Evolutionary conservation across 495 filamentous ascomycete species (phyloP), one percentile per base, ranked within the genome.

Genomic region (Penicillium diatomitis): DNA sequence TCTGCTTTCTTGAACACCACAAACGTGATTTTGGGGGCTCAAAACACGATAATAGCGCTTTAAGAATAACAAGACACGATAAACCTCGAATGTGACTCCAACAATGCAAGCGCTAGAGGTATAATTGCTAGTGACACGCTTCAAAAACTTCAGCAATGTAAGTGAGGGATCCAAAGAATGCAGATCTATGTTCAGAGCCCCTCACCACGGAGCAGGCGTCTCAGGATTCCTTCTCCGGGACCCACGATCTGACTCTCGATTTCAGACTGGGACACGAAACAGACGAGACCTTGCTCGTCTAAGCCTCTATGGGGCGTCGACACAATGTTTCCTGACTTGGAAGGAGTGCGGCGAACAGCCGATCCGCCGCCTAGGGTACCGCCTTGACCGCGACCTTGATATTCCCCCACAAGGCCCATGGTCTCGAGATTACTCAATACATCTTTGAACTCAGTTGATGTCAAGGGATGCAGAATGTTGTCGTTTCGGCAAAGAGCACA

Each of bases 341-440:
- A 80, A 3, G 82, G 79, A 8, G 79, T 84, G 34, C 76, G 74
- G 32, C 68, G 58, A 11, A 76, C 48, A 46, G 70, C 67, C 20
- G 69, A 68, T 45, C 69, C 68, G 29, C 66, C 64, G 41, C 67
- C 69, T 20, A 77, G 66, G 41, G 81, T 80, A 41, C 78, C 82
- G 20, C 83, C 83, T 33, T 76, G 82, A 49, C 83, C 80, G 38
- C 81, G 81, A 49, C 87, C 86, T 32, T 89, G 87, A 9, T 74
- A 74, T 32, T 83, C 81, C n/a, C 82, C 79, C 9, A 95, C 76
- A 9, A 96, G 65, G 1, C 86, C 86, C 54, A 94, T 66, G 0
- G 88, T 88, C 66, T 97, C 92, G 31, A 98, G 68, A 41, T 85
- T 90, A 7, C 83, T 80, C n/a, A 98, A 70, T 3, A 99, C 89